Evolutionary conservation across 139 green algal species (phyloP), one percentile per base, ranked within the genome.

Genomic region (Zygnema circumcarinatum): DNA sequence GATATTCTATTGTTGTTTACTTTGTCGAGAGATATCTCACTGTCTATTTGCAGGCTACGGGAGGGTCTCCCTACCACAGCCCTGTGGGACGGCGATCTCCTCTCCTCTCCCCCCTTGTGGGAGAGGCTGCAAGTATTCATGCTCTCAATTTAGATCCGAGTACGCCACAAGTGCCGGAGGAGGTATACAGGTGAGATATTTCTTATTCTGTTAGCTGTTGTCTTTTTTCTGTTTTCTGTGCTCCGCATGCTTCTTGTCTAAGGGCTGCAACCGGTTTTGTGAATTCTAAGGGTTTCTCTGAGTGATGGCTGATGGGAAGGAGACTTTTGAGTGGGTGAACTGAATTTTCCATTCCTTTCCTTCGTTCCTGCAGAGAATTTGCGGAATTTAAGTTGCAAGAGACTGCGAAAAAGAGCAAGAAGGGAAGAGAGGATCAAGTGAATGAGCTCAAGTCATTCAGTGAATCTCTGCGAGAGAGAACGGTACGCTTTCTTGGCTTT

Each of bases 371-470:
- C 79, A 86, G 79, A 68, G 67, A 86, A 22, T 86, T 86, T 47
- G 54, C 80, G 7, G 79, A 86, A 20, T 86, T 86, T 68, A 86
- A 86, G 67, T 20, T 33, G 79, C 79, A 75, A 68, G 29, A 74
- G n/a, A 35, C 31, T 36, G 35, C 39, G 29, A 74, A 86, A 68
- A 86, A 86, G 67, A 41, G 36, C 62, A 86, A 83, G 29, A 86
- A 86, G 67, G 35, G 82, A 32, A 16, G 79, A 2, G 79, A 86
- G 52, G 79, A 86, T 33, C 32, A 73, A 3, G 69, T 86, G 79
- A 40, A 86, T 7, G 79, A 33, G 62, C 79, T 86, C 67, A 86
- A 86, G 79, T 86, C 69, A 33, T 86, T 86, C 69, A 86, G 79
- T 40, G 79, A 86, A 41, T 76, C 31, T 68, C 79, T 86, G 16